Evolutionary conservation across 2,329 filamentous ascomycete genomes (phyloP).

Genomic region (Exophiala viscosa): DNA sequence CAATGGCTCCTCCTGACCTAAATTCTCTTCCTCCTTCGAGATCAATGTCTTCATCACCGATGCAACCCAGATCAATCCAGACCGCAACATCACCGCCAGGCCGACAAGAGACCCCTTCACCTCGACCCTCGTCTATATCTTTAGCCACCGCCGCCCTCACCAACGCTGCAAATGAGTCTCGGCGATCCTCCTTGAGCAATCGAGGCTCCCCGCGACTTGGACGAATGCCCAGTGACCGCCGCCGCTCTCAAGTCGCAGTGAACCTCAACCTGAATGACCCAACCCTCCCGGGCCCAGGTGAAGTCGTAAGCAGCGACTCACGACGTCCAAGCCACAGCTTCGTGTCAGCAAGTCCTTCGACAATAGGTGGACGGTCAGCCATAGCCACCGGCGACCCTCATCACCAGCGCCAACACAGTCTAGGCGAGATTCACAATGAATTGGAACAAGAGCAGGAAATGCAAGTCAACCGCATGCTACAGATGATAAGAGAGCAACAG

Average conservation of each 20-base stretch:
- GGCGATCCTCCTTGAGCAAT: conserved; percentile 37
- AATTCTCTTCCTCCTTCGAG: conserved; percentile 64
- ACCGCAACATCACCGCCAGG: conserved; percentile 28
- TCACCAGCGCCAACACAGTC: conserved; percentile 46
- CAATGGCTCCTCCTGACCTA: conserved; percentile 67
- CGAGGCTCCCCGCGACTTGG: conserved; percentile 33
- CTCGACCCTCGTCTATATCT: conserved; percentile 61
- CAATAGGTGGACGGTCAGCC: conserved; percentile 40
- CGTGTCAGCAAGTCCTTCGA: conserved; percentile 42
- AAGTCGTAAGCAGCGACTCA: conserved; percentile 37
- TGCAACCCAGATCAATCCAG: conserved; percentile 32
- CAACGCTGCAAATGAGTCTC: conserved; percentile 68
- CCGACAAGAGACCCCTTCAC: conserved; percentile 41
- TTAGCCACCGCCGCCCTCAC: conserved; percentile 73
- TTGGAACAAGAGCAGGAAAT: conserved; percentile 51
- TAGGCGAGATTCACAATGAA: conserved; percentile 50
- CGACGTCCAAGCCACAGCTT: conserved; percentile 35
- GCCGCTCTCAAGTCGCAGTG: conserved; percentile 41
- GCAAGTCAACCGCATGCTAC: conserved; percentile 50
- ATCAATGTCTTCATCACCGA: conserved; percentile 40
- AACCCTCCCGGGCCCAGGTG: conserved; percentile 35
- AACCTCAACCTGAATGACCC: conserved; percentile 41
- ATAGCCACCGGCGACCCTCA: conserved; percentile 45
- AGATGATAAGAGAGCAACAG: conserved; percentile 49
- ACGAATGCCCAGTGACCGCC: conserved; percentile 38